Base-by-base conservation (phyloP, 2,329 filamentous ascomycete genomes). In the Talaromyces amestolkiae region DNA sequence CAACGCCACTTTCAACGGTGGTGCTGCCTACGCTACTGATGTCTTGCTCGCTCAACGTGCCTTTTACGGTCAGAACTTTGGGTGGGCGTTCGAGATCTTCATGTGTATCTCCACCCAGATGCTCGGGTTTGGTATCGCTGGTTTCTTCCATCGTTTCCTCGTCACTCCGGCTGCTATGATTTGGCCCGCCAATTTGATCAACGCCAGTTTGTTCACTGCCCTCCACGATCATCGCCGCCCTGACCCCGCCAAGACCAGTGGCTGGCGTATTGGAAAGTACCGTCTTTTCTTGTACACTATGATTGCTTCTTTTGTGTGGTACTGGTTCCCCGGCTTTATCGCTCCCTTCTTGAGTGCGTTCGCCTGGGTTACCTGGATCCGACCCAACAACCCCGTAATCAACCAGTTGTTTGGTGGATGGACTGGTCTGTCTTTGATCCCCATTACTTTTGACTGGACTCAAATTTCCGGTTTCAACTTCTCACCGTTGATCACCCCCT, bases 381-480 rank as follows among this genome's bases (percentile, higher is more conserved):
- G 85, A 1, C 90, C 90, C 0, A 81, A 91, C 59, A 91, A 86
- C 66, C 81, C 86, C 0, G 78, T 91, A 10, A 76, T 92, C 45
- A 93, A 92, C 69, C 89, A 92, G 73, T 72, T 92, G 1, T 92
- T 92, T 69, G 90, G 90, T 1, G 89, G 88, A 1, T 82, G 81
- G 58, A 89, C 87, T 0, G 90, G 90, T 0, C 68, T 92, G 3
- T 90, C 87, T 0, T 72, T 92, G 33, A 77, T 92, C 7, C 89
- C 90, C 1, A 86, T 92, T 37, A 91, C 89, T 0, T 91, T 92
- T 72, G 90, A 92, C 79, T 92, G 90, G 89, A 89, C 88, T 5
- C 88, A 91, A 70, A 84, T 91, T 61, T 83, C 88, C 3, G 90
- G 88, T 56, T 92, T 86, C 67, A 81, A 90, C 61, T 85, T 86